Evolutionary conservation across 495 filamentous ascomycete species (phyloP), one percentile per base, ranked within the genome.

Genomic region (Xeromyces bisporus): DNA sequence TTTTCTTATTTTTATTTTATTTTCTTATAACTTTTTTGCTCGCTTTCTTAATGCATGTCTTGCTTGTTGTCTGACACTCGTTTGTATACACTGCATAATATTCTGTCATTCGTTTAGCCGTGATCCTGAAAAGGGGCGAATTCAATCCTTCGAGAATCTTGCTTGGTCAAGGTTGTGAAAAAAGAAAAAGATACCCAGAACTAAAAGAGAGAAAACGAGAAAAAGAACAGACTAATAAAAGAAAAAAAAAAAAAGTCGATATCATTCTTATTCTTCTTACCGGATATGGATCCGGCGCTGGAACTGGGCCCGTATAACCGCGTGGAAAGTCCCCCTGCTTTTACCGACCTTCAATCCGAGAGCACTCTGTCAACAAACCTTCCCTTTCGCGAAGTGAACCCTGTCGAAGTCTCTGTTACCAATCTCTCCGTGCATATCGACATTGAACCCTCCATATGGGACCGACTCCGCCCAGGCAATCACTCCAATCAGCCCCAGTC

Each of bases 321-420:
- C n/a, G n/a, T n/a, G n/a, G n/a, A n/a, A n/a, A n/a, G n/a, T n/a
- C n/a, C n/a, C n/a, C n/a, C n/a, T n/a, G n/a, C n/a, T n/a, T n/a
- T n/a, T n/a, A n/a, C n/a, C n/a, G n/a, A 18, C 2, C 0, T 29
- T 40, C 11, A 16, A 41, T 11, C 18, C 35, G 24, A 3, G 14
- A 7, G 32, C 17, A n/a, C 30, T 31, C 28, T 28, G 9, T 31
- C 32, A 1, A 44, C 46, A 31, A 50, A 50, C 14, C 42, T 79
- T 8, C 71, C 73, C 0, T 61, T 80, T 23, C 66, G 69, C 3
- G 61, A 61, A 11, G 75, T 80, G 30, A 58, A 69, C 21, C 52
- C 67, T 9, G 72, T 78, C 16, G 51, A 71, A 34, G 60, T 79
- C 15, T 50, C 51, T 11, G 64, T 77, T 18, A 57, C 55, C 11